Percentiles rank a stretch among this genome's conserved stretches.
phyloP scores from a whole-genome alignment of 495 filamentous ascomycete genomes.

The Darksidea phi region DNA sequence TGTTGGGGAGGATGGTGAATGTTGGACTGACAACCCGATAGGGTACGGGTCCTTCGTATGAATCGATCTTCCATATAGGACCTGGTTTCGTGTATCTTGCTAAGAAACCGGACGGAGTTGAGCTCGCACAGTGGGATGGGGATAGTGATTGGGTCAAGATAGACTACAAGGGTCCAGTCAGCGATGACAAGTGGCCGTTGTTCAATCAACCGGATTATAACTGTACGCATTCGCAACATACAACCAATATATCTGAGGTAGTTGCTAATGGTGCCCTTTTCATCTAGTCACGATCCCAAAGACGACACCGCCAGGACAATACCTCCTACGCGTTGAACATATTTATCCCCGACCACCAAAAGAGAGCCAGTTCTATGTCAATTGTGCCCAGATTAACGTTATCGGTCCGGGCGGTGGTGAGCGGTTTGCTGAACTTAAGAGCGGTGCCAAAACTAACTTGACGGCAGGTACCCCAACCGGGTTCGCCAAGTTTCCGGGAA shows the following conservation, averaged over 20 bases:
- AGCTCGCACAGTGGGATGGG: conserved; percentile 1
- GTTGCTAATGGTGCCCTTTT: too few relatives aligned
- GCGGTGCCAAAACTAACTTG: neutral
- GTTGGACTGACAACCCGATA: too few relatives aligned
- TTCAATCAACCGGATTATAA: too few relatives aligned
- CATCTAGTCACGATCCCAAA: conserved; percentile 4
- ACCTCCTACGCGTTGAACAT: conserved; percentile 5
- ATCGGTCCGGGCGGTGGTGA: conserved; percentile 7
- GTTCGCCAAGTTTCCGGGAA: too few relatives aligned
- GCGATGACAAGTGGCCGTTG: neutral
- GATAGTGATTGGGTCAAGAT: conserved; percentile 8
- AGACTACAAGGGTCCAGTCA: neutral
- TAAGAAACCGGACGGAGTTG: neutral
- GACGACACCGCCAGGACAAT: conserved; percentile 5
- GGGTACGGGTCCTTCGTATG: too few relatives aligned
- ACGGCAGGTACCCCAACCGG: too few relatives aligned
- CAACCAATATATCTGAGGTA: too few relatives aligned
- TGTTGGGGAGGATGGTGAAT: too few relatives aligned
- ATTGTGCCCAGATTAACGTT: conserved; percentile 5
- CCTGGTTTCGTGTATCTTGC: conserved; percentile 2
- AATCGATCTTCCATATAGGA: neutral
- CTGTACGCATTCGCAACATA: too few relatives aligned
- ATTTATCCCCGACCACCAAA: neutral
- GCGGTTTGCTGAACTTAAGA: neutral
- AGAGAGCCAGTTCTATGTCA: conserved; percentile 5